phyloP scores from a whole-genome alignment of 768 basidiomycete genomes.

The Kwoniella sp. region DNA sequence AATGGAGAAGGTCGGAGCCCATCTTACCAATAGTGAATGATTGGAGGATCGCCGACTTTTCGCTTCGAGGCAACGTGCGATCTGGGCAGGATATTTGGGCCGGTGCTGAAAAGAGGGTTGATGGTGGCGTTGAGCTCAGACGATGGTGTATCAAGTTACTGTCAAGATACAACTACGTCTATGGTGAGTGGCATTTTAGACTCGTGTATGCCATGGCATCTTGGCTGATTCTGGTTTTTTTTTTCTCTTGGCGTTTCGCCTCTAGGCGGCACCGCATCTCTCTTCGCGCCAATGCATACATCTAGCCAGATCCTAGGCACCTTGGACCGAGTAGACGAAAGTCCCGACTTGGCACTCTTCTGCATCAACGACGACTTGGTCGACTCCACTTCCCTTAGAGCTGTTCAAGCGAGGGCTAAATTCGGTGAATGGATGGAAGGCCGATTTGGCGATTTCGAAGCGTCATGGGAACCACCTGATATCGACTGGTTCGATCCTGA shows the following conservation, averaged over 20 bases:
- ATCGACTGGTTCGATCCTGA: constrained; percentile 15
- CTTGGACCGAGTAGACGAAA: constrained; percentile 22
- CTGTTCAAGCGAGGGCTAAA: constrained; percentile 6
- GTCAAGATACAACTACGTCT: constrained; percentile 48
- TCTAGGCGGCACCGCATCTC: constrained; percentile 34
- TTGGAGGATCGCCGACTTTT: constrained; percentile 49
- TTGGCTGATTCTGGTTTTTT: constrained; percentile 6
- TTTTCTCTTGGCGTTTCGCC: no score
- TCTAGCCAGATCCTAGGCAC: constrained; percentile 18
- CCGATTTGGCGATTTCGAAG: constrained; percentile 32
- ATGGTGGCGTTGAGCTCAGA: constrained; percentile 36
- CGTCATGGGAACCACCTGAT: constrained; percentile 26
- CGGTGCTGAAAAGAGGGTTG: constrained; percentile 6
- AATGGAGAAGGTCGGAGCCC: constrained; percentile 39
- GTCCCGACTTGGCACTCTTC: constrained; percentile 32
- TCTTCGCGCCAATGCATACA: constrained; percentile 36
- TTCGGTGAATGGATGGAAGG: constrained; percentile 43
- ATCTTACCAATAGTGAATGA: constrained; percentile 43
- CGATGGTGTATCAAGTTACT: constrained; percentile 49
- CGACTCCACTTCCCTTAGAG: constrained; percentile 14
- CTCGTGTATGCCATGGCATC: neutral
- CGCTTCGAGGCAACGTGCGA: constrained; percentile 27
- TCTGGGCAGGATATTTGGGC: constrained; percentile 38
- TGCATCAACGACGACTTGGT: constrained; percentile 53
- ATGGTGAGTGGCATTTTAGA: constrained; percentile 35